These are phyloP conservation scores for Antitrichia curtipendula DNA, from an alignment of 225 moss, liverwort and hornwort species.

Conservation along the genomic window DNA sequence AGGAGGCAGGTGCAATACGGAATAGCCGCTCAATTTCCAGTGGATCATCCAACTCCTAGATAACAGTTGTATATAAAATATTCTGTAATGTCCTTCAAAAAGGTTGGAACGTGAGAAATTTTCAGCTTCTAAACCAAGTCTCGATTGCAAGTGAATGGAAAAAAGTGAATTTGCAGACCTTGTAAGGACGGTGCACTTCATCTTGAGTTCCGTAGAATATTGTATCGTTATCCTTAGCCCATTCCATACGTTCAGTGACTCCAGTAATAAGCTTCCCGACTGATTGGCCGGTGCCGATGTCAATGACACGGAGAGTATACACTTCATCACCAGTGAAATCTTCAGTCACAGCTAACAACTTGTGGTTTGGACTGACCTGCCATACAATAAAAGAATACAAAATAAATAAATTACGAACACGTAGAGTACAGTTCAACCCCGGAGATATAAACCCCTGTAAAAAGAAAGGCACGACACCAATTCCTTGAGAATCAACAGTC, in stretches of 20 bases:
- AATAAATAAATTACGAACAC: neutral
- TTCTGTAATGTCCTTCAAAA: neutral
- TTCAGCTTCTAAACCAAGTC: neutral
- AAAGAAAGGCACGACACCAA: neutral
- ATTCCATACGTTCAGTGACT: slow-evolving; percentile 47
- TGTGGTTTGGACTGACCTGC: slow-evolving; percentile 85
- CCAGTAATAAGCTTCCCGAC: slow-evolving; percentile 48
- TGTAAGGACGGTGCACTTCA: slow-evolving; percentile 76
- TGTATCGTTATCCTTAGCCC: slow-evolving; percentile 60
- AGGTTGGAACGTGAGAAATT: neutral
- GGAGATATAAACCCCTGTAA: neutral
- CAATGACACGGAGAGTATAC: slow-evolving; percentile 62
- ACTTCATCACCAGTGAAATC: slow-evolving; percentile 84
- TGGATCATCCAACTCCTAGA: neutral
- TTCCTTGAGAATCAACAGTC: neutral
- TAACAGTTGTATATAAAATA: neutral
- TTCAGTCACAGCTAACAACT: slow-evolving; percentile 71
- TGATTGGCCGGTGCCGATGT: slow-evolving; percentile 47
- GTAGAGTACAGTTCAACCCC: neutral
- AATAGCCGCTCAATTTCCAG: neutral
- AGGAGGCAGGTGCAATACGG: neutral
- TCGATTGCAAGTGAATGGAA: neutral
- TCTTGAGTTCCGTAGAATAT: slow-evolving; percentile 76
- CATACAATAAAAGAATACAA: neutral
- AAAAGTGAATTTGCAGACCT: slow-evolving; percentile 30